Percentiles rank a stretch among this genome's conserved stretches.
phyloP scores from a whole-genome alignment of 192 early-diverging fungal species.

The Umbelopsis ramanniana region DNA sequence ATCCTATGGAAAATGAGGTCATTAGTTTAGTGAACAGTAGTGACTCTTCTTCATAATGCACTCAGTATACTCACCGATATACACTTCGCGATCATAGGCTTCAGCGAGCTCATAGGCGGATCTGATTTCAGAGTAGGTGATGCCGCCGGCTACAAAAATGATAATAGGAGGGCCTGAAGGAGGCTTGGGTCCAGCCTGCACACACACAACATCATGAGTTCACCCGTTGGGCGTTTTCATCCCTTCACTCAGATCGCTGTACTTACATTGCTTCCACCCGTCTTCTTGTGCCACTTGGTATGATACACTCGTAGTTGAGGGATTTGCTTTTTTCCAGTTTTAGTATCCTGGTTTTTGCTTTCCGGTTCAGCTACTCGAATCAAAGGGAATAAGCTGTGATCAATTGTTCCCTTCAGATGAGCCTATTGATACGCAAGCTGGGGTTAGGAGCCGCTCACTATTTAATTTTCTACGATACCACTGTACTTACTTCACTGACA shows the following conservation, averaged over 20 bases:
- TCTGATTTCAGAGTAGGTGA: conserved; percentile 79
- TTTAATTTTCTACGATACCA: neutral
- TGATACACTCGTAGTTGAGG: conserved; percentile 39
- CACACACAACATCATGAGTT: neutral
- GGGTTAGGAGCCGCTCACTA: neutral
- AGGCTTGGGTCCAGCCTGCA: conserved; percentile 40
- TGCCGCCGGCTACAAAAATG: conserved; percentile 85
- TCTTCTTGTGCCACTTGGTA: conserved; percentile 43
- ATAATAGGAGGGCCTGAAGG: conserved; percentile 64
- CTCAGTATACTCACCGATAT: conserved; percentile 54
- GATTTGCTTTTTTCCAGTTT: conserved; percentile 16
- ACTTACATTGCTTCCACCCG: conserved; percentile 30
- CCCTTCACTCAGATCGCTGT: too few relatives aligned
- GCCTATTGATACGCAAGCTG: conserved; percentile 30
- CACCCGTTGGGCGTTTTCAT: too few relatives aligned
- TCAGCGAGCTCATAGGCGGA: conserved; percentile 67
- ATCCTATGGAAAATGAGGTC: conserved; percentile 51
- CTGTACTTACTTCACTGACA: conserved; percentile 56
- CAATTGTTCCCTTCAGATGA: conserved; percentile 59
- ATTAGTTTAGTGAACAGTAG: neutral
- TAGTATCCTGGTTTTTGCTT: conserved; percentile 33
- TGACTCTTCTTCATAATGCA: neutral
- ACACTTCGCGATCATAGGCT: conserved; percentile 64
- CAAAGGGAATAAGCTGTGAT: conserved; percentile 67
- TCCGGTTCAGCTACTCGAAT: conserved; percentile 58